Evolutionary conservation across 257 asterid species (phyloP).

Genomic region (Osmanthus fragrans): DNA sequence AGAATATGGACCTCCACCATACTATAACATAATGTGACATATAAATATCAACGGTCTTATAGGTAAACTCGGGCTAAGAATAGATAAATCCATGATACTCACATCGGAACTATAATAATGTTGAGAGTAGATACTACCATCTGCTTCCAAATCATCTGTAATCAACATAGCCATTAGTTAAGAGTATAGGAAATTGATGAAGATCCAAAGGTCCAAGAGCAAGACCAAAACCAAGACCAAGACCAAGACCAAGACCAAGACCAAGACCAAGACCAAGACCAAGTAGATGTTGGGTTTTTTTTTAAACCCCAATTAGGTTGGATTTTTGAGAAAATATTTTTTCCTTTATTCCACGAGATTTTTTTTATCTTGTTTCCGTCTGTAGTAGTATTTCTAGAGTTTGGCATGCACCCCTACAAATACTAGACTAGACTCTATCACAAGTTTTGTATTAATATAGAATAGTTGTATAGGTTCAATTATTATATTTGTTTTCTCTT

Average conservation of each 20-base stretch:
- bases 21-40: slow-evolving; percentile 35
- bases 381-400: no score
- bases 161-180: slow-evolving; percentile 5
- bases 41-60: slow-evolving; percentile 12
- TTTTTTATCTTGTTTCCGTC: no score
- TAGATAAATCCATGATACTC: slow-evolving; percentile 29
- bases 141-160: slow-evolving; percentile 40
- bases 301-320: no score
- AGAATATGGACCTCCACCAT: slow-evolving; percentile 38
- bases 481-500: no score
- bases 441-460: no score
- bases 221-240: neutral
- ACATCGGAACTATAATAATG: slow-evolving; percentile 51
- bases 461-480: no score
- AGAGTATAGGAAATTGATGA: slow-evolving; percentile 9
- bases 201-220: neutral
- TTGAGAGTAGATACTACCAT: slow-evolving; percentile 34
- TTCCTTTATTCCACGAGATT: no score
- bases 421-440: no score
- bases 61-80: neutral
- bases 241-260: neutral
- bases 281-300: neutral
- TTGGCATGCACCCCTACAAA: no score
- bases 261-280: neutral
- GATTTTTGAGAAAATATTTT: no score